Evolutionary conservation across 1,284 basidiomycete species (phyloP).

Genomic region (Cryptococcus amylolentus): DNA sequence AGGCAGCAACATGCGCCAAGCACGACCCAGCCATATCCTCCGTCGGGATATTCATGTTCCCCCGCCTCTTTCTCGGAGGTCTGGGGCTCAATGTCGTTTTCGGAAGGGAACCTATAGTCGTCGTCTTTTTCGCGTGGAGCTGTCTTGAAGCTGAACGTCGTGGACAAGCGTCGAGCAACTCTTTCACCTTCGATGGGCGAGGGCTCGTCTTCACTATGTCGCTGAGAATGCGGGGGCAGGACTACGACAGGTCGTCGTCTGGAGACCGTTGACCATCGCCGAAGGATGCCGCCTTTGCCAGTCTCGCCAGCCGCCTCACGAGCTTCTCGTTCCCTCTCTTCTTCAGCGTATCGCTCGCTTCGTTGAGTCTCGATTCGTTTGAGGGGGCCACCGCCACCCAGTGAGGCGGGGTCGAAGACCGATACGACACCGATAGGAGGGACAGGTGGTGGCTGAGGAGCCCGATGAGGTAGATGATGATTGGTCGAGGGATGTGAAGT

Average conservation of each 20-base stretch:
- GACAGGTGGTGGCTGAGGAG: constrained; percentile 4
- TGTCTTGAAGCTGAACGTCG: background rate
- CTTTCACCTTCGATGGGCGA: background rate
- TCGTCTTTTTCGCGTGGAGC: background rate
- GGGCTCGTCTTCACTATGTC: constrained; percentile 4
- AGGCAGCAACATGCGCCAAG: constrained; percentile 27
- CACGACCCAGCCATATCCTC: constrained; percentile 43
- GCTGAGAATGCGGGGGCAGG: constrained; percentile 2
- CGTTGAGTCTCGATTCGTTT: constrained; percentile 33
- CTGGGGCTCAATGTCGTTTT: background rate
- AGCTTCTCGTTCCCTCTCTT: constrained; percentile 15
- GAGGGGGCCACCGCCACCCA: constrained; percentile 37
- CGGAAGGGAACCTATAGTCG: background rate
- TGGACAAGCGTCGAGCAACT: background rate
- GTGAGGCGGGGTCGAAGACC: constrained; percentile 35
- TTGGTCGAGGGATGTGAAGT: background rate
- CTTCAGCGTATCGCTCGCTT: constrained; percentile 21
- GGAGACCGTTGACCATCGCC: background rate
- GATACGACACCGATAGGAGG: constrained; percentile 29
- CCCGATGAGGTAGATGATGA: background rate
- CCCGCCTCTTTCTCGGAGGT: background rate
- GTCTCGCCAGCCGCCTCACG: constrained; percentile 4
- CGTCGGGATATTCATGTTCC: constrained; percentile 29
- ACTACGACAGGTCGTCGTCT: background rate
- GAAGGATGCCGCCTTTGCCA: background rate